Conservation (phyloP, 148 eudicot genomes). For the Spergularia marina region DNA sequence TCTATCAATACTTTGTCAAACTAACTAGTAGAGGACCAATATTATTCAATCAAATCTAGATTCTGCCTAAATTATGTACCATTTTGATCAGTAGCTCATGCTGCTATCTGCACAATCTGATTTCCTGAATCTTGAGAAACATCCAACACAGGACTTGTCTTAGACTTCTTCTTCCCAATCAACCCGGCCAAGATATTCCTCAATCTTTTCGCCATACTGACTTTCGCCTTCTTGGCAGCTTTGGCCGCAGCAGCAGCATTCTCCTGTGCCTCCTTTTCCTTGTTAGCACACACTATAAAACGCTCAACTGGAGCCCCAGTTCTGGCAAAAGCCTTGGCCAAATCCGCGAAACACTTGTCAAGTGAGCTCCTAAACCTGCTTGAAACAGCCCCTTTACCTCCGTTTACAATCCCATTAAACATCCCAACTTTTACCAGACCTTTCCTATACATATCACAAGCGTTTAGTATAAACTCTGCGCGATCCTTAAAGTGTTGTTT, state of each 20-base stretch:
- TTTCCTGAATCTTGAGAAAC: background rate
- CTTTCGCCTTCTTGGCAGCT: conserved; percentile 2
- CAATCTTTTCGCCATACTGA: conserved; percentile 13
- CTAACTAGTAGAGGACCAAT: background rate
- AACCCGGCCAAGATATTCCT: conserved; percentile 20
- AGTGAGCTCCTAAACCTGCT: conserved; percentile 26
- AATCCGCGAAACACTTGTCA: conserved; percentile 24
- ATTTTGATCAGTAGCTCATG: background rate
- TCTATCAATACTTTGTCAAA: background rate
- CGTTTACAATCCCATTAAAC: background rate
- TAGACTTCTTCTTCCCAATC: conserved; percentile 11
- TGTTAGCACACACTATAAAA: conserved; percentile 24
- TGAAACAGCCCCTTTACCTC: conserved; percentile 13
- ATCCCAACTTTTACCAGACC: conserved; percentile 36
- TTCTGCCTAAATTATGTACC: conserved; percentile 8
- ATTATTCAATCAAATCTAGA: conserved; percentile 1
- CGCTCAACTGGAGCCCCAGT: conserved; percentile 30
- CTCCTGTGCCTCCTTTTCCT: conserved; percentile 16
- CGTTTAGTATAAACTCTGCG: conserved; percentile 31
- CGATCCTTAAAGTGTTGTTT: conserved; percentile 37
- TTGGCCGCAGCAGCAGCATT: background rate
- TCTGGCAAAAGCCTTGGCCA: conserved; percentile 28
- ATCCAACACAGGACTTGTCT: conserved; percentile 13
- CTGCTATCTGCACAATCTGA: background rate
- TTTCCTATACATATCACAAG: conserved; percentile 38